Percentiles rank a stretch among this genome's conserved stretches.
phyloP scores from a whole-genome alignment of 2,329 filamentous ascomycete genomes.

The Incumbomyces delicatus region DNA sequence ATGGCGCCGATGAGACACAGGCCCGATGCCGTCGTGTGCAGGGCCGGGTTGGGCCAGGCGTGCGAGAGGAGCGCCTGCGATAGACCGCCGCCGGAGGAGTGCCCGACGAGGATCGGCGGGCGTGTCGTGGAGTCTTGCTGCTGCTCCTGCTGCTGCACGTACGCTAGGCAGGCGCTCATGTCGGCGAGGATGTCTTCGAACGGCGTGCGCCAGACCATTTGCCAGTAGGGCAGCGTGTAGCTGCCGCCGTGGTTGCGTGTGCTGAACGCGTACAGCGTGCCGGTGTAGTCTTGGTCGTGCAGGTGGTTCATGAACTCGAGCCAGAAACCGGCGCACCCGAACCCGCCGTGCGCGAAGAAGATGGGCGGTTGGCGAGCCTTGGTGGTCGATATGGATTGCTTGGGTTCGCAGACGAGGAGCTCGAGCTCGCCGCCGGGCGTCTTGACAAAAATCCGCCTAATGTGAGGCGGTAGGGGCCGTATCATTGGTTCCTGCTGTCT shows the following conservation, averaged over 20 bases:
- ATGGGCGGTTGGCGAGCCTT: conserved; percentile 27
- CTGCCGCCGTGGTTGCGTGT: conserved; percentile 45
- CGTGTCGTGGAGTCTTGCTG: conserved; percentile 17
- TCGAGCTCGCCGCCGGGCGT: conserved; percentile 39
- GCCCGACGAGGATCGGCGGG: conserved; percentile 35
- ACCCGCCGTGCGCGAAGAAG: conserved; percentile 47
- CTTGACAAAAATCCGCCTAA: conserved; percentile 36
- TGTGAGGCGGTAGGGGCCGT: conserved; percentile 28
- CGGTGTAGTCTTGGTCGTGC: conserved; percentile 29
- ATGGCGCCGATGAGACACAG: conserved; percentile 40
- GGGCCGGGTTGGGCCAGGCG: conserved; percentile 14
- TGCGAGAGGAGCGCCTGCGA: conserved; percentile 41
- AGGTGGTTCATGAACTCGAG: conserved; percentile 44
- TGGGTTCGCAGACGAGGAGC: conserved; percentile 27
- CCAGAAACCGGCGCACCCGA: conserved; percentile 46
- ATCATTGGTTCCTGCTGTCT: conserved; percentile 4
- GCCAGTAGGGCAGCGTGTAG: conserved; percentile 41
- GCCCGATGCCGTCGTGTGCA: conserved; percentile 30
- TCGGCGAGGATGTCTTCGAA: conserved; percentile 37
- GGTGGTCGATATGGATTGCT: conserved; percentile 26
- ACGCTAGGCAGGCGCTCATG: conserved; percentile 33
- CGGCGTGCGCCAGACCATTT: conserved; percentile 40
- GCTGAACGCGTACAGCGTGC: conserved; percentile 43
- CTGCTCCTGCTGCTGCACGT: conserved; percentile 23
- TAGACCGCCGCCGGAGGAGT: conserved; percentile 44